Percentiles rank a stretch among this genome's conserved stretches.
These are phyloP conservation scores for Lactifluus pinguis DNA, from an alignment of 768 basidiomycete species.

Conservation along the genomic window DNA sequence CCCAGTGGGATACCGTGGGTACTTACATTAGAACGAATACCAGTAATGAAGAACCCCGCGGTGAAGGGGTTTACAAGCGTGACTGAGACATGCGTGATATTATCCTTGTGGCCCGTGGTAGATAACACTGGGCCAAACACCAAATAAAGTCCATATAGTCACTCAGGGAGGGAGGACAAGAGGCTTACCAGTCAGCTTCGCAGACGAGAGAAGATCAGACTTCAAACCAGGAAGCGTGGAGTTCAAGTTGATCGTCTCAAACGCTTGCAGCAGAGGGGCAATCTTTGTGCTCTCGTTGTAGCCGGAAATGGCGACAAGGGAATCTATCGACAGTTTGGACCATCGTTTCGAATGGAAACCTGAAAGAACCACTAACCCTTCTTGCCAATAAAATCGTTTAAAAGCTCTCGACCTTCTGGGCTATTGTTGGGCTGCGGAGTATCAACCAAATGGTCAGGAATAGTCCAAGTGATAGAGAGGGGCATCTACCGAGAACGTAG, in stretches of 20 bases:
- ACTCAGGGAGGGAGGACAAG: neutral
- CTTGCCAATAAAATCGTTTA: constrained; percentile 59
- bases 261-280: constrained; percentile 49
- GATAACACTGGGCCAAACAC: constrained; percentile 38
- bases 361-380: constrained; percentile 32
- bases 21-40: constrained; percentile 50
- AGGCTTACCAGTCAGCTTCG: constrained; percentile 41
- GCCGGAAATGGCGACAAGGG: constrained; percentile 47
- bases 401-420: constrained; percentile 49
- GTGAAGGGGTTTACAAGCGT: constrained; percentile 61
- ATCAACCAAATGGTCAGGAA: neutral
- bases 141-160: neutral
- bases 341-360: neutral
- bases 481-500: constrained; percentile 35
- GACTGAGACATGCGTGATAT: constrained; percentile 58
- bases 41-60: constrained; percentile 45
- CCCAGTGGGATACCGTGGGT: constrained; percentile 56
- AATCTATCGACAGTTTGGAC: constrained; percentile 32
- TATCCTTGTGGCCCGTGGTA: constrained; percentile 52
- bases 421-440: constrained; percentile 45
- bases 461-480: neutral
- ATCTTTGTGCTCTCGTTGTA: constrained; percentile 52
- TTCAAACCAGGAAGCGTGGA: constrained; percentile 53
- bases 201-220: constrained; percentile 45
- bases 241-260: constrained; percentile 47